These are phyloP conservation scores for Tardiomyces blankii DNA, from an alignment of 1,139 yeast species.

Conservation along the genomic window DNA sequence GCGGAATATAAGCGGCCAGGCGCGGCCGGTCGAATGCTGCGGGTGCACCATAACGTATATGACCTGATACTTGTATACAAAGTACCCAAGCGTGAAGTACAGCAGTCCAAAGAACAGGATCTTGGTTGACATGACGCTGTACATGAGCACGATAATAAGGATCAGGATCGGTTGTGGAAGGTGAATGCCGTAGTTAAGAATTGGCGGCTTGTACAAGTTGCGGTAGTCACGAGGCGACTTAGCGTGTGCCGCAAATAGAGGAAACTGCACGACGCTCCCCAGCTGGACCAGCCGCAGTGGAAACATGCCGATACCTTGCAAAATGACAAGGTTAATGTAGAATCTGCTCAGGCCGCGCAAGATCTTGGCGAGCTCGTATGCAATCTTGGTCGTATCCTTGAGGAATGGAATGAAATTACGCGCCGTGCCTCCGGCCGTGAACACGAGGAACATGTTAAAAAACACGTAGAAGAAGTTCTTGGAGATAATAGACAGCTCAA, in stretches of 20 bases:
- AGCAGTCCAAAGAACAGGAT: conserved; percentile 62
- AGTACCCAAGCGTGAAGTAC: conserved; percentile 64
- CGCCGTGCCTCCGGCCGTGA: conserved; percentile 71
- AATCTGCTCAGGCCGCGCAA: conserved; percentile 60
- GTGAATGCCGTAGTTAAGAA: conserved; percentile 70
- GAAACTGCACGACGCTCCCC: conserved; percentile 58
- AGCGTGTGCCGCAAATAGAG: conserved; percentile 43
- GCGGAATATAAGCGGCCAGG: conserved; percentile 74
- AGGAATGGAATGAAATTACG: conserved; percentile 54
- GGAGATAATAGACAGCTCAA: conserved; percentile 63
- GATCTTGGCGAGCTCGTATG: conserved; percentile 65
- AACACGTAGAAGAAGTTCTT: conserved; percentile 79
- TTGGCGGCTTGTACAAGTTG: conserved; percentile 64
- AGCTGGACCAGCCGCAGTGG: conserved; percentile 62
- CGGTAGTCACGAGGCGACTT: conserved; percentile 60
- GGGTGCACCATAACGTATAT: conserved; percentile 75
- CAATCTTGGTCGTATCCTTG: conserved; percentile 70
- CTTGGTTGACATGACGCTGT: conserved; percentile 64
- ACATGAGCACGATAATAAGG: conserved; percentile 61
- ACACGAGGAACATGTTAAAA: conserved; percentile 73
- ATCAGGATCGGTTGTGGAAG: conserved; percentile 74
- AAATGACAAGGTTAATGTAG: conserved; percentile 69
- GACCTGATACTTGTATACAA: conserved; percentile 71
- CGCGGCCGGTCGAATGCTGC: conserved; percentile 82
- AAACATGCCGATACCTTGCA: conserved; percentile 79